Conservation (phyloP, 345 rosid species). For the Litchi chinensis region DNA sequence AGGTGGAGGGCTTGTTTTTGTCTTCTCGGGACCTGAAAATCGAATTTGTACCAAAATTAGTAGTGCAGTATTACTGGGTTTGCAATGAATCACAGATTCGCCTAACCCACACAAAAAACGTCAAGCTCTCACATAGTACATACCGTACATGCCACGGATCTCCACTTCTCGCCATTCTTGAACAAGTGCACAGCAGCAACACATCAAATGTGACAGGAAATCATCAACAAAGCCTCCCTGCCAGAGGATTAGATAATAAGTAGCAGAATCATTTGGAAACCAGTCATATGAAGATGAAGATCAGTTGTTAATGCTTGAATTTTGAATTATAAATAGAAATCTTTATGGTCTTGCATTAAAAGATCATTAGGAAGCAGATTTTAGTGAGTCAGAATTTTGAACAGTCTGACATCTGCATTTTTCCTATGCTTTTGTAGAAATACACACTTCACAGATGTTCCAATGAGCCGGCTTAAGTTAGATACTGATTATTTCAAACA, state of each 20-base stretch:
- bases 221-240: slow-evolving; percentile 95
- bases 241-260: background rate
- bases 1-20: slow-evolving; percentile 75
- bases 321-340: background rate
- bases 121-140: slow-evolving; percentile 3
- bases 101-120: background rate
- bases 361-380: background rate
- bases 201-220: slow-evolving; percentile 95
- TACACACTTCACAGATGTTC: background rate
- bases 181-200: slow-evolving; percentile 98
- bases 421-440: background rate
- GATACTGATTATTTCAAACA: background rate
- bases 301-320: background rate
- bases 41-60: slow-evolving; percentile 4
- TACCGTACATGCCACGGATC: slow-evolving; percentile 78
- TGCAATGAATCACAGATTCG: background rate
- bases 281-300: slow-evolving; percentile 8
- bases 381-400: background rate
- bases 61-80: background rate
- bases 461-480: background rate
- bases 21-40: slow-evolving; percentile 74
- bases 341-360: background rate
- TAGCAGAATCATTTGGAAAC: background rate
- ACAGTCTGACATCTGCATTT: background rate
- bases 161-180: slow-evolving; percentile 98